Conservation (phyloP, 2,329 filamentous ascomycete species). For the Arthrobotrys conoides region DNA sequence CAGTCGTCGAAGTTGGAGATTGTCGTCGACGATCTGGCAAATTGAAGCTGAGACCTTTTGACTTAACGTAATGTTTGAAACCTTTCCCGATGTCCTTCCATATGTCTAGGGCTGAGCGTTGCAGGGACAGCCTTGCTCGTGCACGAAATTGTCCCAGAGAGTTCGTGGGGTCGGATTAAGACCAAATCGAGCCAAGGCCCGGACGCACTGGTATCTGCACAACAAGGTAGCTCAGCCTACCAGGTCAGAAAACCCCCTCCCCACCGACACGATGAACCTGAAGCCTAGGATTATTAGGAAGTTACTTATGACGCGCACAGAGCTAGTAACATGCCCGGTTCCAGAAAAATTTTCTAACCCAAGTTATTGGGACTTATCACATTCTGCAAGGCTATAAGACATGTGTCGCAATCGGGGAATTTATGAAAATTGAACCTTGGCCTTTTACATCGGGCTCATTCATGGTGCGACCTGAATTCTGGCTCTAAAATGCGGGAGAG, state of each 20-base stretch:
- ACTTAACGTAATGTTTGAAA: conserved; percentile 25
- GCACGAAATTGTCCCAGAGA: conserved; percentile 7
- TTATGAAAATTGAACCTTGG: conserved; percentile 41
- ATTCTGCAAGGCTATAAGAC: conserved; percentile 51
- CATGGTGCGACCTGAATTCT: conserved; percentile 51
- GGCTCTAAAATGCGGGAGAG: conserved; percentile 34
- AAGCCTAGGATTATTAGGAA: conserved; percentile 20
- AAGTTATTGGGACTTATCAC: conserved; percentile 56
- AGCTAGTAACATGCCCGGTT: conserved; percentile 32
- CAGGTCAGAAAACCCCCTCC: not conserved
- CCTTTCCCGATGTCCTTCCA: conserved; percentile 6
- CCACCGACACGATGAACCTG: conserved; percentile 17
- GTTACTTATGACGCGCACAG: conserved; percentile 21
- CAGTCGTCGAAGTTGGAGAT: conserved; percentile 20
- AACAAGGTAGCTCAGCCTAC: conserved; percentile 51
- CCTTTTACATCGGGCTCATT: conserved; percentile 21
- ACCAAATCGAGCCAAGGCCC: conserved; percentile 59
- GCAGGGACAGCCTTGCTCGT: conserved; percentile 54
- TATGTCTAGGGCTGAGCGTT: conserved; percentile 41
- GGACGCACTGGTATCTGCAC: conserved; percentile 32
- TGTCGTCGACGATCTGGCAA: conserved; percentile 29
- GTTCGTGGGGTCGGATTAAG: conserved; percentile 42
- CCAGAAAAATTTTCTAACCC: conserved; percentile 47
- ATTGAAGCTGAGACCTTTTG: conserved; percentile 16
- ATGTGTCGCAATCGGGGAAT: conserved; percentile 59